Percentiles rank a stretch among this genome's conserved stretches.
Conservation (phyloP, 2,329 filamentous ascomycete species). For the Catunica adiposa region DNA sequence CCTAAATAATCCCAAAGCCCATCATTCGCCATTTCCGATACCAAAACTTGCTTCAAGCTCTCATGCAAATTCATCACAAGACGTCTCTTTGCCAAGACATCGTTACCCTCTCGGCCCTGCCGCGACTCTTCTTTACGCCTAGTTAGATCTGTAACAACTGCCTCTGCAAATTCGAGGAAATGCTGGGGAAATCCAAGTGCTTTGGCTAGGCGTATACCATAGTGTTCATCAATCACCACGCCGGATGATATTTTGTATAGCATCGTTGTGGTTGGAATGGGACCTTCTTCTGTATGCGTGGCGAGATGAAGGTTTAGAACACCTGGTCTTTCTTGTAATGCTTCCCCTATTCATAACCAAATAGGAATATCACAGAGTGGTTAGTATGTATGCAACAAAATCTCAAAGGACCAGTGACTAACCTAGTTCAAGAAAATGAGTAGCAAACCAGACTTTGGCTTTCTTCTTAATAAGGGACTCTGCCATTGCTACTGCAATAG, state of each 20-base stretch:
- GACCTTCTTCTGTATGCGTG: conserved; percentile 42
- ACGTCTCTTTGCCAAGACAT: conserved; percentile 48
- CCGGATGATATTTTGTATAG: conserved; percentile 69
- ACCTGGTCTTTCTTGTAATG: conserved; percentile 57
- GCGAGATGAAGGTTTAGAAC: conserved; percentile 71
- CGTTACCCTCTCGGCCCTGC: conserved; percentile 39
- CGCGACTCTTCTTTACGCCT: conserved; percentile 40
- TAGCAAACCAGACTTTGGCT: conserved; percentile 79
- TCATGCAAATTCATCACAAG: conserved; percentile 58
- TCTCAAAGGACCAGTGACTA: conserved; percentile 16
- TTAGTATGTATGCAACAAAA: background rate
- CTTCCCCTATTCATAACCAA: conserved; percentile 48
- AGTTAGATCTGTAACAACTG: conserved; percentile 46
- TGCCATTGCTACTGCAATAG: conserved; percentile 77
- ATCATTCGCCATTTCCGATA: conserved; percentile 47
- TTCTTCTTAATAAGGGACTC: conserved; percentile 70
- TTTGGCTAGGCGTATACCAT: conserved; percentile 68
- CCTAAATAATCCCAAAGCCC: conserved; percentile 47
- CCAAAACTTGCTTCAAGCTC: conserved; percentile 49
- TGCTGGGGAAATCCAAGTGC: conserved; percentile 53
- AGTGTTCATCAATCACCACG: conserved; percentile 52
- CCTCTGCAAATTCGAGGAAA: conserved; percentile 52
- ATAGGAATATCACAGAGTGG: no score
- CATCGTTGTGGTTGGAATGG: conserved; percentile 57
- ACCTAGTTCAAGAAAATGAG: conserved; percentile 72